Conservation (phyloP, 257 asterid species). For the Plectranthus barbatus region DNA sequence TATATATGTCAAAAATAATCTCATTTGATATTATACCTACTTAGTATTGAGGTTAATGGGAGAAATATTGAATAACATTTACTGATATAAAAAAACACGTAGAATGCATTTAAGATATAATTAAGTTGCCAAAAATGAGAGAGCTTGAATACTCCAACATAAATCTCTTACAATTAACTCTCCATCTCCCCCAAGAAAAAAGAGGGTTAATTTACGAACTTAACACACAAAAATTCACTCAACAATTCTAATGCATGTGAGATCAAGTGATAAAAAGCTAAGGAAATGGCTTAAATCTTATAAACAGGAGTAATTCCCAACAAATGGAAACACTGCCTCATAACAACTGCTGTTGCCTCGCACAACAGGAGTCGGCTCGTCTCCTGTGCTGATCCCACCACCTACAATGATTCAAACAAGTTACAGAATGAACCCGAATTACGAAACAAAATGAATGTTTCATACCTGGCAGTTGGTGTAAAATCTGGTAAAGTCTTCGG, state of each 20-base stretch:
- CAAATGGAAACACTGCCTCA: slow-evolving; percentile 79
- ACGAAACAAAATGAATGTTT: neutral
- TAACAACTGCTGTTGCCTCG: slow-evolving; percentile 90
- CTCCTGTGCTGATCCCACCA: slow-evolving; percentile 75
- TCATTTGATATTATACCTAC: too few relatives aligned
- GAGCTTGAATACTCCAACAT: neutral
- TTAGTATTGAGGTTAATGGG: too few relatives aligned
- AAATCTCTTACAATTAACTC: too few relatives aligned
- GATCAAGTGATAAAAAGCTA: neutral
- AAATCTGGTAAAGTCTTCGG: slow-evolving; percentile 81
- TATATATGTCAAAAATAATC: too few relatives aligned
- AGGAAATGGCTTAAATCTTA: slow-evolving; percentile 41
- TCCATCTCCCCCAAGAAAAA: neutral
- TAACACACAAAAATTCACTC: neutral
- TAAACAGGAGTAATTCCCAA: slow-evolving; percentile 91
- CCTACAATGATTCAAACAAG: slow-evolving; percentile 32
- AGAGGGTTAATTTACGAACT: neutral
- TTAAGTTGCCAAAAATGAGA: neutral
- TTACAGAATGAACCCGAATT: neutral
- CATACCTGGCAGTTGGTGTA: slow-evolving; percentile 87
- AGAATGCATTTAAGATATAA: too few relatives aligned
- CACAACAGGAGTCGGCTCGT: slow-evolving; percentile 73
- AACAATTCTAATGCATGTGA: neutral
- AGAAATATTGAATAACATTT: too few relatives aligned
- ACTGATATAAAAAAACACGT: too few relatives aligned